Evolutionary conservation across 2,329 filamentous ascomycete genomes (phyloP), one percentile per base, ranked within the genome.

Genomic region (Phialophora macrospora): DNA sequence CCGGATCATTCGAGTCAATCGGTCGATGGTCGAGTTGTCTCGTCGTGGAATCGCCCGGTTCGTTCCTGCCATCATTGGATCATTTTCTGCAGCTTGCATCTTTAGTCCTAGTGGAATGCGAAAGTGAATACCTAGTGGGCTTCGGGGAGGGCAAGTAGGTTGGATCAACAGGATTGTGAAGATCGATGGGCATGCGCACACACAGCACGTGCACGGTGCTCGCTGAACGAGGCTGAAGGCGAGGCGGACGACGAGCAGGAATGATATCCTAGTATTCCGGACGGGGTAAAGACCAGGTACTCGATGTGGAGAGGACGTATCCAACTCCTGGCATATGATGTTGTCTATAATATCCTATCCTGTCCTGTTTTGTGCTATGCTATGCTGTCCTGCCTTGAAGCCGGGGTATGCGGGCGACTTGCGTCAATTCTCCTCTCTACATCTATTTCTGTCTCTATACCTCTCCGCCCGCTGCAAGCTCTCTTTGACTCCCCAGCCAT

Each of bases 401-500:
- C 9, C 20, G 48, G 9, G 9, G 3, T 24, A 12, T 26, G 48
- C 5, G 4, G 5, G 2, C 20, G 48, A 12, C 3, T 51, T 51
- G 48, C 8, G 24, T 24, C 38, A 44, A 44, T 44, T 20, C 20
- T 51, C 48, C 20, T 4, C 48, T 11, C 24, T 20, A 26, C 8
- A 2, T 26, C 48, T 24, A 51, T 22, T 24, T 11, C 48, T 26
- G 26, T 7, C 22, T 22, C 22, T 26, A 17, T 24, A 11, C 28
- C 44, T 49, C 32, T 67, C 61, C 55, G 68, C n/a, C 51, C 76
- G 72, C 20, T 65, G 65, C 64, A 79, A 67, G 63, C 78, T 82
- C 68, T 80, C 82, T 69, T 79, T 78, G 26, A 92, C 87, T 0
- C 91, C 91, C 89, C 89, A 96, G 5, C 88, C 89, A 66, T 90